These are phyloP conservation scores for Capsaspora owczarzaki DNA, from an alignment of 78 protist genomes.

Conservation along the genomic window DNA sequence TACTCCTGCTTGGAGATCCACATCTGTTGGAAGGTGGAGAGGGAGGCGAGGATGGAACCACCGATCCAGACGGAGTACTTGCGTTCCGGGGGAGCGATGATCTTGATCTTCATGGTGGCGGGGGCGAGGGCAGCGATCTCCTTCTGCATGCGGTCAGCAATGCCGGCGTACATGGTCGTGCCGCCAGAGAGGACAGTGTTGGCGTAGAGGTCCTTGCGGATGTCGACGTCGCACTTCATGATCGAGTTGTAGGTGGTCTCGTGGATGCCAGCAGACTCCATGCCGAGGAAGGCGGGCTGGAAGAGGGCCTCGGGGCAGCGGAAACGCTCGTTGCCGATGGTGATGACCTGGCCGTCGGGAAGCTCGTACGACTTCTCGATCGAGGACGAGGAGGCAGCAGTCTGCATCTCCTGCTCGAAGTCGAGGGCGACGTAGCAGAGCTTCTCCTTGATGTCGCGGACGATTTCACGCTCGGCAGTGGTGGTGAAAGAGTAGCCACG, in stretches of 20 bases:
- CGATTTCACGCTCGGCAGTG: conserved; percentile 92
- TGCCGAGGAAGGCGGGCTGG: conserved; percentile 82
- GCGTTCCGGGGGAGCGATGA: conserved; percentile 86
- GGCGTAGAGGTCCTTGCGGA: conserved; percentile 83
- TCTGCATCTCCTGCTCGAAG: conserved; percentile 70
- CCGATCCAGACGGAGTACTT: conserved; percentile 95
- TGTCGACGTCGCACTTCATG: conserved; percentile 82
- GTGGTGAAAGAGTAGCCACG: conserved; percentile 90
- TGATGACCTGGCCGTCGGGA: conserved; percentile 80
- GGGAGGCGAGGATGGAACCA: conserved; percentile 89
- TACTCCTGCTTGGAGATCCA: conserved; percentile 88
- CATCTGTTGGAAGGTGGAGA: conserved; percentile 86
- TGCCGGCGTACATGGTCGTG: conserved; percentile 83
- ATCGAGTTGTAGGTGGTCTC: conserved; percentile 66
- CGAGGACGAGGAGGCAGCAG: conserved; percentile 57
- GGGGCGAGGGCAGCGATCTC: conserved; percentile 80
- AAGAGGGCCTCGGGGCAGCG: conserved; percentile 87
- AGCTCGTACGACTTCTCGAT: conserved; percentile 68
- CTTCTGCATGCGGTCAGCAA: conserved; percentile 79
- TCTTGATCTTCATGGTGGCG: conserved; percentile 71
- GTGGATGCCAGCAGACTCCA: conserved; percentile 80
- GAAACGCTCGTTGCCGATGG: conserved; percentile 83
- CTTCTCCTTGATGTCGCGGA: conserved; percentile 82
- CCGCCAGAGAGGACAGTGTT: conserved; percentile 91
- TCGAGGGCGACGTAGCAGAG: conserved; percentile 72